Evolutionary conservation across 495 filamentous ascomycete genomes (phyloP), one percentile per base, ranked within the genome.

Genomic region (Xylaria venustula): DNA sequence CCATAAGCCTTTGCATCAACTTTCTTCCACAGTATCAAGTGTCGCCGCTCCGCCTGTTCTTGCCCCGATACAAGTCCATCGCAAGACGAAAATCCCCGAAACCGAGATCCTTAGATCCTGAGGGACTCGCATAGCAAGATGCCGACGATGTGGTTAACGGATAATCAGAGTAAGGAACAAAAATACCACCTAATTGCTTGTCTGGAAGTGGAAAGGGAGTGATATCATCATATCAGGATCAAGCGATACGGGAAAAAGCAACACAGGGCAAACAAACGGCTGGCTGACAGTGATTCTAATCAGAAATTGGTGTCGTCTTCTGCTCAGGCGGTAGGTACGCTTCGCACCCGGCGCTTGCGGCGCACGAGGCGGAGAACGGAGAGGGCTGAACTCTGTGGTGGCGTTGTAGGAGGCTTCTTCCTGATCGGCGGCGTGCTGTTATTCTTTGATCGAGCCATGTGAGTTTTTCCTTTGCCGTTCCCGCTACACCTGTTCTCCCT

Each of bases 401-500:
- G 52, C 46, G 19, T 61, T 41, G 49, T 61, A 93, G 93, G 93
- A 65, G 90, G 87, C 54, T 86, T 97, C 79, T 98, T 98, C 83
- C 84, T 98, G 47, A 79, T 96, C 70, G 90, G 91, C 60, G 94
- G 94, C 52, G 90, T 98, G 4, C 74, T 98, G 63, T 85, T 98
- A 78, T 97, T 98, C 79, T 98, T 98, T 74, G 94, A 98, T 76
- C 87, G 95, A 59, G 91, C 94, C 65, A 90, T 98, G 92, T 77
- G 85, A 79, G 83, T 85, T 64, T 89, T 88, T 84, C 85, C 84
- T 67, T 90, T n/a, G n/a, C n/a, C n/a, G n/a, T n/a, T n/a, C n/a
- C n/a, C n/a, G n/a, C n/a, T n/a, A n/a, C n/a, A n/a, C n/a, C 88
- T 71, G 30, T 81, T 78, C 36, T 63, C 60, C 37, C 44, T 58